These are phyloP conservation scores for Aspergillus coremiiformis DNA, from an alignment of 495 filamentous ascomycete genomes.

Conservation along the genomic window DNA sequence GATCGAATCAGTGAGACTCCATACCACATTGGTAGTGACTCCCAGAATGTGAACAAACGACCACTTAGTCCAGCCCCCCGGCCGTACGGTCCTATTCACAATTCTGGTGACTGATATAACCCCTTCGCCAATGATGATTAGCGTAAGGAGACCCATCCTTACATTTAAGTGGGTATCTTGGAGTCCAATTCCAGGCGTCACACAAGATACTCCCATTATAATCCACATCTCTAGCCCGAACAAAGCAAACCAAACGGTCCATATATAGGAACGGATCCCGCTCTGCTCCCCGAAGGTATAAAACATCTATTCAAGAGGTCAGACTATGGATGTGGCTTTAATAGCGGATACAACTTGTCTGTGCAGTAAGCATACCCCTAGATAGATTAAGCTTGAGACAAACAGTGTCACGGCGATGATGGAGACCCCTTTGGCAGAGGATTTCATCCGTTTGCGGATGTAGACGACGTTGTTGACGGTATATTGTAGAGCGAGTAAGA, in stretches of 20 bases:
- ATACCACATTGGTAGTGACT: slow-evolving; percentile 40
- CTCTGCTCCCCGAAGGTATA: slow-evolving; percentile 27
- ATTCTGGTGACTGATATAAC: slow-evolving; percentile 48
- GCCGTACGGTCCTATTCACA: slow-evolving; percentile 49
- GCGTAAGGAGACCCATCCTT: slow-evolving; percentile 57
- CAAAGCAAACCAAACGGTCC: slow-evolving; percentile 53
- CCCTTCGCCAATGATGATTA: slow-evolving; percentile 65
- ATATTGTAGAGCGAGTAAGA: slow-evolving; percentile 53
- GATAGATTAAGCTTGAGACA: slow-evolving; percentile 38
- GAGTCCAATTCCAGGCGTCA: slow-evolving; percentile 51
- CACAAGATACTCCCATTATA: slow-evolving; percentile 47
- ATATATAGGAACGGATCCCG: slow-evolving; percentile 30
- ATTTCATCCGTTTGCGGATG: slow-evolving; percentile 31
- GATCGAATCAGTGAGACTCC: slow-evolving; percentile 24
- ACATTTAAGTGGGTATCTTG: slow-evolving; percentile 59
- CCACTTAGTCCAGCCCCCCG: slow-evolving; percentile 41
- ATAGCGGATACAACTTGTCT: background rate
- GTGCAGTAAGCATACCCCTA: slow-evolving; percentile 35
- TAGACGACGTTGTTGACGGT: slow-evolving; percentile 42
- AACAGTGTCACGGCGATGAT: slow-evolving; percentile 39
- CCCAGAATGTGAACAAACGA: slow-evolving; percentile 46
- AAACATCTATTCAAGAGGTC: slow-evolving; percentile 25
- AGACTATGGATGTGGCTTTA: slow-evolving; percentile 3
- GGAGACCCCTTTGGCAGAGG: slow-evolving; percentile 25
- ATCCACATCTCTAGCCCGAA: slow-evolving; percentile 47